Evolutionary conservation across 1,139 yeast genomes (phyloP).

Genomic region (Geotrichum histeridarum): DNA sequence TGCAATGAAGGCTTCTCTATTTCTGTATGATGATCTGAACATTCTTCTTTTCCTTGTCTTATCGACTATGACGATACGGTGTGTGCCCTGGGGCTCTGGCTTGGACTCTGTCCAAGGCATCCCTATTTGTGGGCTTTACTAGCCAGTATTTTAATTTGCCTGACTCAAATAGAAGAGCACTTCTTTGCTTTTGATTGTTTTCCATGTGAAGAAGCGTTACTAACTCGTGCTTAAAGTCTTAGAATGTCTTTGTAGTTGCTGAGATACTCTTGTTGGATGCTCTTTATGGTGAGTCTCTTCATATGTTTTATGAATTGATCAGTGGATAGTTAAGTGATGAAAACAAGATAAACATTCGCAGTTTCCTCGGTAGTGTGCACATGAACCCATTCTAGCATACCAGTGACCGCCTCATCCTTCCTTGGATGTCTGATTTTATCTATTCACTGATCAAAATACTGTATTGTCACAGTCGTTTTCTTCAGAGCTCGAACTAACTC

Average conservation of each 20-base stretch:
- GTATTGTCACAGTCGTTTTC: not conserved
- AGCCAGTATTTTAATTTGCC: constrained; percentile 76
- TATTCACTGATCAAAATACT: not conserved
- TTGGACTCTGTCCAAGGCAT: constrained; percentile 2
- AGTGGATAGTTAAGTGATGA: constrained; percentile 50
- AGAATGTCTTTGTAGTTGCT: constrained; percentile 2
- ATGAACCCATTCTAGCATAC: constrained; percentile 73
- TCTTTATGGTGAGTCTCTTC: constrained; percentile 9
- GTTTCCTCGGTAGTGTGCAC: constrained; percentile 88
- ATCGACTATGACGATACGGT: constrained; percentile 84
- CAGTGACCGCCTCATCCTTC: constrained; percentile 76
- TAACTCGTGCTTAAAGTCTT: constrained; percentile 3
- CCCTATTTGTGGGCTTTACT: constrained; percentile 52
- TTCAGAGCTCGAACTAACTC: not conserved
- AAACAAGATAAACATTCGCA: constrained; percentile 78
- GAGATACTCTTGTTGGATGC: not conserved
- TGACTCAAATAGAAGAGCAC: constrained; percentile 42
- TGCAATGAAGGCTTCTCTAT: not conserved
- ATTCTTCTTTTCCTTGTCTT: constrained; percentile 73
- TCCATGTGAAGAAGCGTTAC: constrained; percentile 4
- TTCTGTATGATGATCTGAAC: constrained; percentile 33
- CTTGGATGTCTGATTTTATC: constrained; percentile 59
- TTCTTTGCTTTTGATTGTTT: constrained; percentile 10
- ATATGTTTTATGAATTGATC: constrained; percentile 6
- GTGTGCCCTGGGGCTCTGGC: constrained; percentile 43